Percentiles rank a stretch among this genome's conserved stretches.
Evolutionary conservation across 148 eudicot species (phyloP).

Genomic region (Rhododendron griersonianum): DNA sequence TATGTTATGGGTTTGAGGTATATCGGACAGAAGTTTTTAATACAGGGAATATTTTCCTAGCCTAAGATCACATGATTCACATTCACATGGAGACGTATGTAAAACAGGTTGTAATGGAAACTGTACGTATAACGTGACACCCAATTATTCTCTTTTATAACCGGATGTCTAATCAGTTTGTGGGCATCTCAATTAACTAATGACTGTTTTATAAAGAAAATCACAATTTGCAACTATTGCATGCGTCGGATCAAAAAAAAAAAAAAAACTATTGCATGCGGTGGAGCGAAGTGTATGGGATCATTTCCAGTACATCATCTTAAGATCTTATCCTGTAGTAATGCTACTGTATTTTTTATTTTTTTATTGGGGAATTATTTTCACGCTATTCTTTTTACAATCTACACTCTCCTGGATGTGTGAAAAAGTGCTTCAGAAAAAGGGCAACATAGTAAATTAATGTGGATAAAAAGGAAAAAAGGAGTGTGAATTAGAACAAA

Average conservation of each 20-base stretch:
- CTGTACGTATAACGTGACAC: too few species aligned
- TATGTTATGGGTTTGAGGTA: background rate
- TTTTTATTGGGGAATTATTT: too few species aligned
- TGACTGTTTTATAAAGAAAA: too few species aligned
- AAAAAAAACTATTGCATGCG: background rate
- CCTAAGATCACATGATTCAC: background rate
- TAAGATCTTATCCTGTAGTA: background rate
- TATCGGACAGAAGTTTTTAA: background rate
- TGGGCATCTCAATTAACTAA: too few species aligned
- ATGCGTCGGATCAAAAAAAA: background rate
- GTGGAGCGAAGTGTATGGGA: background rate
- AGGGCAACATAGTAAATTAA: too few species aligned
- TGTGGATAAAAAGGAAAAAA: too few species aligned
- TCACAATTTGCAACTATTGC: too few species aligned
- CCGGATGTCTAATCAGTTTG: too few species aligned
- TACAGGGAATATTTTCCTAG: background rate
- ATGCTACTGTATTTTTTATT: background rate
- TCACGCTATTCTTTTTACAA: background rate
- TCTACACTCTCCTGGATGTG: too few species aligned
- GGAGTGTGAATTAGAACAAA: too few species aligned
- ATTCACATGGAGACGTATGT: background rate
- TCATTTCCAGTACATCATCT: background rate
- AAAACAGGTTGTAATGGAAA: background rate
- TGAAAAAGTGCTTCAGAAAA: too few species aligned
- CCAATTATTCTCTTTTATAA: too few species aligned